phyloP scores from a whole-genome alignment of 1,284 basidiomycete species.

The Somion occarium region DNA sequence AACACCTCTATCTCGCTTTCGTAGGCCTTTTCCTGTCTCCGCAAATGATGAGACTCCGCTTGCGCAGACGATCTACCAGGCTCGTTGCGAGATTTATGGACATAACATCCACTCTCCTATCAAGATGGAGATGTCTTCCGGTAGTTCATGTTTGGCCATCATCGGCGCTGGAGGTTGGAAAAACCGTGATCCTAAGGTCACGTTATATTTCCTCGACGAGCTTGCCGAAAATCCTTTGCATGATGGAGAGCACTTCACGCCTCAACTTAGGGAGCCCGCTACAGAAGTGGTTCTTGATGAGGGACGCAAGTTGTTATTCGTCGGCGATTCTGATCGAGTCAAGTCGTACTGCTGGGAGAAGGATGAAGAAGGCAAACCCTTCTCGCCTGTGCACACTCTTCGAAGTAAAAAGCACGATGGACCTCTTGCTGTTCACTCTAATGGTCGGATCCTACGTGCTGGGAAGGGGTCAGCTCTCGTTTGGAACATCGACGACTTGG shows the following conservation, averaged over 20 bases:
- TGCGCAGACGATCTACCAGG: conserved; percentile 30
- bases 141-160: conserved; percentile 26
- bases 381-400: conserved; percentile 27
- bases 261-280: conserved; percentile 18
- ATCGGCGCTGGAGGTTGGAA: conserved; percentile 31
- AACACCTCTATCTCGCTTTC: conserved; percentile 32
- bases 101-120: conserved; percentile 18
- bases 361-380: not conserved
- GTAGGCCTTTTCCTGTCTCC: conserved; percentile 14
- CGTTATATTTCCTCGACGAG: conserved; percentile 23
- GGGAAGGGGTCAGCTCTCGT: conserved; percentile 26
- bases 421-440: conserved; percentile 24
- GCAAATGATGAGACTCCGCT: conserved; percentile 17
- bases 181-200: conserved; percentile 28
- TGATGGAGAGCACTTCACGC: conserved; percentile 1
- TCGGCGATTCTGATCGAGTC: conserved; percentile 22
- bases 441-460: conserved; percentile 27
- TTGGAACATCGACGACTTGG: conserved; percentile 31
- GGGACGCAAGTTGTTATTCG: conserved; percentile 19
- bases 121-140: conserved; percentile 22
- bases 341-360: conserved; percentile 21
- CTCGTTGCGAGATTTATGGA: conserved; percentile 31
- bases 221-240: conserved; percentile 7
- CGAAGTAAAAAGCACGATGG: conserved; percentile 22
- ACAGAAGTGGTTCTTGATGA: conserved; percentile 18